phyloP scores from a whole-genome alignment of 2,329 filamentous ascomycete species.

The Cercospora sp. region DNA sequence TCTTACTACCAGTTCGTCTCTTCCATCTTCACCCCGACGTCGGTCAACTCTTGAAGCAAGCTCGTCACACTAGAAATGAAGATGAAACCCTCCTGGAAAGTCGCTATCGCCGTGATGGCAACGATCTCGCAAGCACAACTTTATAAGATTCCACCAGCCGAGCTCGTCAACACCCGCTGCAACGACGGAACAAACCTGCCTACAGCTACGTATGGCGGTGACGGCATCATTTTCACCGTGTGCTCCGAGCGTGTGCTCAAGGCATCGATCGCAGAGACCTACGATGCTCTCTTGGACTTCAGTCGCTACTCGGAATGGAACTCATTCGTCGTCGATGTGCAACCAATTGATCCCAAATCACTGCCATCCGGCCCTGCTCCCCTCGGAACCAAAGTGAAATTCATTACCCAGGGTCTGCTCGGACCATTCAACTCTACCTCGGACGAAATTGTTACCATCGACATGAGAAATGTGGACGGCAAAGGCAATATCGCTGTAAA shows the following conservation, averaged over 20 bases:
- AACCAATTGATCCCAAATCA: neutral
- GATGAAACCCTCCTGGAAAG: neutral
- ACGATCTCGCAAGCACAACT: neutral
- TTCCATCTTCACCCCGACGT: neutral
- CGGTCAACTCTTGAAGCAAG: neutral
- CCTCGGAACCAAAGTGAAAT: conserved; percentile 1
- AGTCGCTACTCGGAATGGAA: conserved; percentile 10
- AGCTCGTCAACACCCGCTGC: conserved; percentile 3
- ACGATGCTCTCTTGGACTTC: conserved; percentile 8
- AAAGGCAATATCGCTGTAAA: neutral
- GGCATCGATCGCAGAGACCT: neutral
- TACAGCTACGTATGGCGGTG: conserved; percentile 7
- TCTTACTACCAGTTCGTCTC: neutral
- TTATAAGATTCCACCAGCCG: neutral
- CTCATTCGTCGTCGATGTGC: conserved; percentile 6
- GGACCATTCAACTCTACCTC: conserved; percentile 2
- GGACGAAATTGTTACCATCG: conserved; percentile 8
- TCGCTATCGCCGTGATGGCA: neutral
- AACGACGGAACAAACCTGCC: neutral
- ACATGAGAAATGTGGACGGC: neutral
- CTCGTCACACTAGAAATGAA: neutral
- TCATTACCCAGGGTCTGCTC: conserved; percentile 7
- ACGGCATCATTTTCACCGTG: conserved; percentile 8
- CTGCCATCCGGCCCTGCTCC: neutral
- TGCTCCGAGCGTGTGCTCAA: conserved; percentile 1